These are phyloP conservation scores for Lepidium aucheri DNA, from an alignment of 345 rosid genomes.

Conservation along the genomic window DNA sequence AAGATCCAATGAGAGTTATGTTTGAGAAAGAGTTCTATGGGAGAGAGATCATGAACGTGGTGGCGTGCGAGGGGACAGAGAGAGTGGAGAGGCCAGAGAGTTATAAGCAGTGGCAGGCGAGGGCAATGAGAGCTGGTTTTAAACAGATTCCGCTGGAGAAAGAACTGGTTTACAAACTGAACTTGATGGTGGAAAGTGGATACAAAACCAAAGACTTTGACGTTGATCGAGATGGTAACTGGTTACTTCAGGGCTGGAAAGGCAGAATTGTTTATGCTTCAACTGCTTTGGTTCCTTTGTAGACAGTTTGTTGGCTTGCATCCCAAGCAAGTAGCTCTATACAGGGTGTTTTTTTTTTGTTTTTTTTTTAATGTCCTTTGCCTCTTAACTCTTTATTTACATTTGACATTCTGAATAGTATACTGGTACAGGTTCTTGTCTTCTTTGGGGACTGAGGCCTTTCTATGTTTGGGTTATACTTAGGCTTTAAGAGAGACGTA, in stretches of 20 bases:
- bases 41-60: constrained; percentile 48
- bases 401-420: background rate
- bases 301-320: constrained; percentile 6
- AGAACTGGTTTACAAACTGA: constrained; percentile 35
- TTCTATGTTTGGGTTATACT: background rate
- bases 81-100: constrained; percentile 82
- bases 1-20: constrained; percentile 48
- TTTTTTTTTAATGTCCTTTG: background rate
- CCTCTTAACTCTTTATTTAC: background rate
- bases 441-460: background rate
- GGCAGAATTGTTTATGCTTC: constrained; percentile 59
- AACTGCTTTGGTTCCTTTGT: constrained; percentile 48
- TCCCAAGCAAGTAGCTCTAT: background rate
- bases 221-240: constrained; percentile 46
- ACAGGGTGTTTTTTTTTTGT: no score
- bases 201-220: constrained; percentile 50
- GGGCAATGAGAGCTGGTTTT: constrained; percentile 59
- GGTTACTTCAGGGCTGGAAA: constrained; percentile 88
- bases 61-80: constrained; percentile 74
- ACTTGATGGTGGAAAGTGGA: constrained; percentile 21
- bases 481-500: background rate
- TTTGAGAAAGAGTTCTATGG: constrained; percentile 61
- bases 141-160: constrained; percentile 41
- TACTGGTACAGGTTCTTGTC: constrained; percentile 4
- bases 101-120: constrained; percentile 68